Conservation (phyloP, 2,329 filamentous ascomycete genomes). For the Phaeosphaeria sp. region DNA sequence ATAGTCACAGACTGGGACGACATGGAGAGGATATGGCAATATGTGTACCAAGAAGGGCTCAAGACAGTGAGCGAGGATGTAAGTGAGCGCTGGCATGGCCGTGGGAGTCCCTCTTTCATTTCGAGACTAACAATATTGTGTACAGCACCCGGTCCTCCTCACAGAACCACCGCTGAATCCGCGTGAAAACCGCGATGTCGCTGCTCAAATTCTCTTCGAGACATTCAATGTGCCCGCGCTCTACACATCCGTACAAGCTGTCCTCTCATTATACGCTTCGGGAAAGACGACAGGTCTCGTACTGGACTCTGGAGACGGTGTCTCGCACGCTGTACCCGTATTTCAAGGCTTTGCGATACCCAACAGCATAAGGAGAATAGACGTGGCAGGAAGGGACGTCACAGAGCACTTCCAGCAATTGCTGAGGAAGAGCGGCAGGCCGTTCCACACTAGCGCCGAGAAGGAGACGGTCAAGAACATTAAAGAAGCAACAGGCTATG, state of each 20-base stretch:
- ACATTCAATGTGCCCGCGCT: slow-evolving; percentile 97
- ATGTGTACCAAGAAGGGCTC: slow-evolving; percentile 93
- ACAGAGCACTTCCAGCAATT: slow-evolving; percentile 94
- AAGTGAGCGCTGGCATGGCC: slow-evolving; percentile 34
- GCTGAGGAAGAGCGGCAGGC: slow-evolving; percentile 87
- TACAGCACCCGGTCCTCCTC: slow-evolving; percentile 88
- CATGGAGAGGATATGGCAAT: slow-evolving; percentile 99
- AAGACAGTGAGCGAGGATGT: slow-evolving; percentile 98
- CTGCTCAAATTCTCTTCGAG: slow-evolving; percentile 97
- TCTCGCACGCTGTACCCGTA: slow-evolving; percentile 95
- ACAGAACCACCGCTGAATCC: slow-evolving; percentile 97
- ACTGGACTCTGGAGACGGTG: slow-evolving; percentile 92
- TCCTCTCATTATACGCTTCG: slow-evolving; percentile 93
- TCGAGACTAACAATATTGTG: slow-evolving; percentile 17
- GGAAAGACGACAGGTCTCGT: slow-evolving; percentile 96
- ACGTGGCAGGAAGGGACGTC: slow-evolving; percentile 94
- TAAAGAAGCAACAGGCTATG: slow-evolving; percentile 93
- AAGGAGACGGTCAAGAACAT: slow-evolving; percentile 98
- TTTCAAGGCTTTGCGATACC: slow-evolving; percentile 98
- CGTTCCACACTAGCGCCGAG: slow-evolving; percentile 97
- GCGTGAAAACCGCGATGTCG: slow-evolving; percentile 91
- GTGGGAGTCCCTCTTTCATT: slow-evolving; percentile 9
- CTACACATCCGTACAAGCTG: slow-evolving; percentile 95
- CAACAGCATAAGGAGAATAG: slow-evolving; percentile 92
- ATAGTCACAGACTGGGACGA: slow-evolving; percentile 99